These are phyloP conservation scores for Myriosclerotinia curreyana DNA, from an alignment of 2,329 filamentous ascomycete species.

Conservation along the genomic window DNA sequence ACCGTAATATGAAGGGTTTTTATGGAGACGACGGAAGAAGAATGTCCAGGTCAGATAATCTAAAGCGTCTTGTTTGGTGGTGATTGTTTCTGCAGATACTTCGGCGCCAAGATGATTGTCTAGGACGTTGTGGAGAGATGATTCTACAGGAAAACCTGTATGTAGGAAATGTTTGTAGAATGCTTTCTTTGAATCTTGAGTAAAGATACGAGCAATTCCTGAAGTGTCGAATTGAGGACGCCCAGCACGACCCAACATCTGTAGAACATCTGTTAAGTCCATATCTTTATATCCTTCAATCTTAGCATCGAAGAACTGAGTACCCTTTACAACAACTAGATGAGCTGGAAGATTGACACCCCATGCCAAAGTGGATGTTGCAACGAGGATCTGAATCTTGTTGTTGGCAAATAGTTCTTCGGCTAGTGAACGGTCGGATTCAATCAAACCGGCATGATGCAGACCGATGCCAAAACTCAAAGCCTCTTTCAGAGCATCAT, in stretches of 20 bases:
- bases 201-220: slow-evolving; percentile 95
- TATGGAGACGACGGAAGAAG: slow-evolving; percentile 95
- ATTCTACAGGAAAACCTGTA: slow-evolving; percentile 96
- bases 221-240: slow-evolving; percentile 95
- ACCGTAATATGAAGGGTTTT: slow-evolving; percentile 97
- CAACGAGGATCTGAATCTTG: slow-evolving; percentile 95
- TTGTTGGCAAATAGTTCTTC: slow-evolving; percentile 96
- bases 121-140: slow-evolving; percentile 89
- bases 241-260: slow-evolving; percentile 95
- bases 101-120: slow-evolving; percentile 97
- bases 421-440: slow-evolving; percentile 84
- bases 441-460: slow-evolving; percentile 94
- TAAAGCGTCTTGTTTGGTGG: slow-evolving; percentile 92
- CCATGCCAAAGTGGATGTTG: slow-evolving; percentile 88
- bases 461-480: slow-evolving; percentile 95
- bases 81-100: slow-evolving; percentile 86
- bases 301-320: slow-evolving; percentile 97
- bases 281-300: slow-evolving; percentile 98
- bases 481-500: slow-evolving; percentile 89
- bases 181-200: slow-evolving; percentile 94
- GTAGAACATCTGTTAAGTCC: slow-evolving; percentile 95
- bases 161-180: slow-evolving; percentile 99
- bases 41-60: slow-evolving; percentile 99
- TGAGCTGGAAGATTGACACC: slow-evolving; percentile 97
- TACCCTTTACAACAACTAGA: slow-evolving; percentile 95